phyloP scores from a whole-genome alignment of 1,139 yeast species.

The Lodderomyces theae region DNA sequence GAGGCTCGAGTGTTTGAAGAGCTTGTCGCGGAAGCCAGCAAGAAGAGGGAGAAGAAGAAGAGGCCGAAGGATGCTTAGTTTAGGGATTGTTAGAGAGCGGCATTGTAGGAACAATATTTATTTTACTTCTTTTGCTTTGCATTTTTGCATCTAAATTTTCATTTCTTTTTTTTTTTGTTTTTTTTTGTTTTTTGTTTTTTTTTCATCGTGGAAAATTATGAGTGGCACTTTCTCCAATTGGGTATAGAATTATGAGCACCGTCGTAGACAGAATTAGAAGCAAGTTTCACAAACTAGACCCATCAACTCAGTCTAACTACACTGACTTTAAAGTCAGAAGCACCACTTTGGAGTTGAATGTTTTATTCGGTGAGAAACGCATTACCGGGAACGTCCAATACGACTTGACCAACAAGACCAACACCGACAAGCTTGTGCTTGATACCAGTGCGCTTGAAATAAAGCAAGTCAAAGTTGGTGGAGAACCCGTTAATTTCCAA shows the following conservation, averaged over 20 bases:
- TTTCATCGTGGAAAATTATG: no score
- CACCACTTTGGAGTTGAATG: slow-evolving; percentile 27
- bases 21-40: slow-evolving; percentile 85
- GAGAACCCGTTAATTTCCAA: slow-evolving; percentile 16
- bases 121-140: no score
- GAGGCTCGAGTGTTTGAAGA: slow-evolving; percentile 91
- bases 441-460: slow-evolving; percentile 34
- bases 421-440: slow-evolving; percentile 19
- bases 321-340: slow-evolving; percentile 43
- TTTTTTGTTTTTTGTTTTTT: not conserved
- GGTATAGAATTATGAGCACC: slow-evolving; percentile 1
- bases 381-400: slow-evolving; percentile 30
- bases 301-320: slow-evolving; percentile 77
- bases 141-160: no score
- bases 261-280: slow-evolving; percentile 11
- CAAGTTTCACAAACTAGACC: slow-evolving; percentile 39
- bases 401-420: slow-evolving; percentile 16
- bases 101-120: no score
- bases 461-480: slow-evolving; percentile 23
- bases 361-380: slow-evolving; percentile 28
- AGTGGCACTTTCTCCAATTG: no score
- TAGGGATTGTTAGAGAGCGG: not conserved
- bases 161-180: not conserved
- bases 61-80: slow-evolving; percentile 6
- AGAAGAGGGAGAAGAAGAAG: slow-evolving; percentile 63